Percentiles rank a stretch among this genome's conserved stretches.
These are phyloP conservation scores for Acanthamoeba culbertsoni DNA, from an alignment of 208 protist species.

Conservation along the genomic window DNA sequence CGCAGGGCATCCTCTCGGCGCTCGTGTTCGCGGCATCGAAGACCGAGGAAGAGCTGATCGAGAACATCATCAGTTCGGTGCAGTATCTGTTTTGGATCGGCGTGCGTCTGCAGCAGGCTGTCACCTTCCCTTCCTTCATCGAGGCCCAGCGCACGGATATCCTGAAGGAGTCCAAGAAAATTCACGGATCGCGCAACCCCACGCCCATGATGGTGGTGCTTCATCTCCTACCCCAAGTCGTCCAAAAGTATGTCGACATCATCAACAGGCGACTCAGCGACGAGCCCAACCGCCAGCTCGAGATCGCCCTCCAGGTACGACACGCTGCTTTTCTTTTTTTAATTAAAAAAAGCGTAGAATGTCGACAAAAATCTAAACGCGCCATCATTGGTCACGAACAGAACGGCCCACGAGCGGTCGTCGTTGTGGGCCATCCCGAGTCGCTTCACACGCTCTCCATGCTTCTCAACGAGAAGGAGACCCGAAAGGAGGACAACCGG, in stretches of 20 bases:
- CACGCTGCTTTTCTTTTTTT: background rate
- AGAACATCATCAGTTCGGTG: slow-evolving; percentile 63
- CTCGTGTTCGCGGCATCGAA: slow-evolving; percentile 67
- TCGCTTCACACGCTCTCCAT: slow-evolving; percentile 74
- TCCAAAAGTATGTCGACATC: slow-evolving; percentile 67
- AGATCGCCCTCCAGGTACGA: slow-evolving; percentile 66
- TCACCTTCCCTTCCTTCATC: slow-evolving; percentile 64
- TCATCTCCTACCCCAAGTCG: slow-evolving; percentile 54
- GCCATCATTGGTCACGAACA: background rate
- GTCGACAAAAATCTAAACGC: background rate
- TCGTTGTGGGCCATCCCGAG: slow-evolving; percentile 76
- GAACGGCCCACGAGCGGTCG: slow-evolving; percentile 72
- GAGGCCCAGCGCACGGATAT: slow-evolving; percentile 55
- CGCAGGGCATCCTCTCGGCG: slow-evolving; percentile 80
- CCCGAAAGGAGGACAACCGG: slow-evolving; percentile 40
- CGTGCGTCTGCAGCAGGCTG: slow-evolving; percentile 64
- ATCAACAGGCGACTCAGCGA: slow-evolving; percentile 73
- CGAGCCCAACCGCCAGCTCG: slow-evolving; percentile 64
- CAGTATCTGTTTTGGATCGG: slow-evolving; percentile 80
- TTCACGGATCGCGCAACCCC: slow-evolving; percentile 73
- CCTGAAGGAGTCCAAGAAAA: slow-evolving; percentile 68
- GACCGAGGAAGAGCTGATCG: slow-evolving; percentile 69
- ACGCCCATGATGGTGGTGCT: slow-evolving; percentile 75
- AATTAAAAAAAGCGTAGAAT: background rate
- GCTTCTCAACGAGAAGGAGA: slow-evolving; percentile 67